Base-by-base conservation (phyloP, 208 protist genomes). In the Wallacemonas sp. region DNA sequence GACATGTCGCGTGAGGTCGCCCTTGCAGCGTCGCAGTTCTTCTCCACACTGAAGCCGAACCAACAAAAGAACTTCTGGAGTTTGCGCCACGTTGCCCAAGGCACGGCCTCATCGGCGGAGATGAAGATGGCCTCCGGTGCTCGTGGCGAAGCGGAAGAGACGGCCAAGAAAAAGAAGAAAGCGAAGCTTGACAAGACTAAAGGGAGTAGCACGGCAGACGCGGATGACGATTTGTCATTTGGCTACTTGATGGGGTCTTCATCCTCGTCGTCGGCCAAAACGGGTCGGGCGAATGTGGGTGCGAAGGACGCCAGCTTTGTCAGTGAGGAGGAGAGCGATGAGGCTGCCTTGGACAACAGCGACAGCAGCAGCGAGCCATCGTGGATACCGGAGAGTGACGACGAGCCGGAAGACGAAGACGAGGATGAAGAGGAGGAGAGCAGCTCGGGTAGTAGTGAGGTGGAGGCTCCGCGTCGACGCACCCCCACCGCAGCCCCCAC, bases 21-120 rank as follows among this genome's bases (percentile, higher is more conserved):
- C 19, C 55, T 62, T 19, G 69, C 72, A n/a, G 65, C 82, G 22
- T 62, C 84, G 21, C 59, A 33, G 11, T 91, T 94, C 69, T 62
- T 94, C 30, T 33, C 79, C 27, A 56, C 61, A 17, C 77, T 94
- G 14, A 62, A 41, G 28, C 64, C 79, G 1, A 45, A 31, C 12
- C 61, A 71, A 28, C 75, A 76, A n/a, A 49, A 79, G 34, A 27
- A 62, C 22, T 89, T 94, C 67, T 94, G 87, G 87, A 66, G 66
- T 1, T 51, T 86, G 33, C 80, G 87, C 27, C 66, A 79, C 26
- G 81, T 87, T 24, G 87, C 87, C 11, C 77, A 81, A 24, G 87
- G 87, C 15, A 84, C 64, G 21, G 44, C 21, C 21, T n/a, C 67
- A 26, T 11, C 34, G 4, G 26, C 34, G 4, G 34, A 41, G 11